Base-by-base conservation (phyloP, 108 stramenopile species). In the Schizochytrium sp. region DNA sequence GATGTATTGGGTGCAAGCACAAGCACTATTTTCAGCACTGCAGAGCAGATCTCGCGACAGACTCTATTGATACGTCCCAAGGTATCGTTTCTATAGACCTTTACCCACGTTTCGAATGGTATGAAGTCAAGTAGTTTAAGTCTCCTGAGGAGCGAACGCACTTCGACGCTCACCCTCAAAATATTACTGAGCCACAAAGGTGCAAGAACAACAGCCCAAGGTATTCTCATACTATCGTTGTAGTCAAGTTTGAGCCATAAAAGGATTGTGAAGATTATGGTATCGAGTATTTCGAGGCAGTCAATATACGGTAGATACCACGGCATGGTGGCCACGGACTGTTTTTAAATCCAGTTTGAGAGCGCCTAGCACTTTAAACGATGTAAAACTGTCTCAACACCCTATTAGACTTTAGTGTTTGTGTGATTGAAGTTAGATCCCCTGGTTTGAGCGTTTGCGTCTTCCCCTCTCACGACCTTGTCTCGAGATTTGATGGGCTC, bases 211-310 rank as follows among this genome's bases (percentile, higher is more conserved):
- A 83, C 13, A 19, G 49, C 5, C 73, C 73, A 83, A 28, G 8
- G n/a, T 4, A 83, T 42, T 46, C 10, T 38, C 4, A 8, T 53
- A 12, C 53, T 19, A 7, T 53, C 17, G 4, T 47, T 28, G 13
- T 83, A 53, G 73, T 83, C 73, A 4, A 83, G 73, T 50, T 47
- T 83, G 44, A 47, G 46, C 73, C 73, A 83, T 46, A 83, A 50
- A n/a, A 83, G 73, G 13, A 53, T 4, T 28, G 73, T 83, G 73
- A 83, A 83, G 4, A 83, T 28, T 28, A 28, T 28, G 28, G 0
- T 28, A 28, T 28, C 28, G 28, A 28, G 28, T 28, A 28, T 28
- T 28, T 28, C 28, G 28, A 28, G 28, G 28, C 28, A 28, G 28
- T 28, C 28, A 28, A 28, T 28, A 28, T 28, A 28, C 28, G 28